Percentiles rank a stretch among this genome's conserved stretches.
phyloP scores from a whole-genome alignment of 352 stramenopile genomes.

The Stephanocyclus meneghinianus region DNA sequence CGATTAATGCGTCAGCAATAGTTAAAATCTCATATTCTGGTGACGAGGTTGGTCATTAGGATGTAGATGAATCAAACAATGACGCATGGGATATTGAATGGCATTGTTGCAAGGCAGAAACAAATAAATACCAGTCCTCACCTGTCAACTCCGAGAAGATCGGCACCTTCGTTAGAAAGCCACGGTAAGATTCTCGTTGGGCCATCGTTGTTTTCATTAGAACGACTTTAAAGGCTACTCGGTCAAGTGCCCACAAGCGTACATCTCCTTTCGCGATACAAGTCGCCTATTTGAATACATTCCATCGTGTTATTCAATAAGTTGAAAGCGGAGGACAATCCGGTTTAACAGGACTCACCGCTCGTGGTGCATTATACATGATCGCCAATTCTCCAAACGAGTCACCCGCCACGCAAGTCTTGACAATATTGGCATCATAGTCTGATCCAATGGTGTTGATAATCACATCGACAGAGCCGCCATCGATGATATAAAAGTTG shows the following conservation, averaged over 20 bases:
- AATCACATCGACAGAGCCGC: constrained; percentile 87
- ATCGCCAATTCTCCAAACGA: constrained; percentile 95
- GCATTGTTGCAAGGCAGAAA: too few species aligned
- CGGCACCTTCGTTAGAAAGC: constrained; percentile 77
- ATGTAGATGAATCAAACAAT: too few species aligned
- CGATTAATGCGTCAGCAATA: constrained; percentile 77
- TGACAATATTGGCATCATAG: constrained; percentile 65
- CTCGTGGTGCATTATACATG: constrained; percentile 94
- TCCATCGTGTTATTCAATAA: background rate
- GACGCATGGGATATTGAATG: too few species aligned
- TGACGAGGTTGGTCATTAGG: too few species aligned
- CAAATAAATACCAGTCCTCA: too few species aligned
- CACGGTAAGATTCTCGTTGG: constrained; percentile 70
- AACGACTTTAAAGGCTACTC: constrained; percentile 86
- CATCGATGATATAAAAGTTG: constrained; percentile 96
- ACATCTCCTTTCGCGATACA: constrained; percentile 87
- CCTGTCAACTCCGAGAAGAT: constrained; percentile 69
- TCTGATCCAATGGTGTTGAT: constrained; percentile 62
- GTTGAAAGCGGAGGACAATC: constrained; percentile 28
- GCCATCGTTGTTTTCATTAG: constrained; percentile 80
- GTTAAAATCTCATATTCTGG: constrained; percentile 77
- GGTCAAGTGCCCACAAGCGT: constrained; percentile 92
- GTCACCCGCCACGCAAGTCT: constrained; percentile 60
- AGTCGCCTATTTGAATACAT: constrained; percentile 58
- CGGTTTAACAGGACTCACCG: constrained; percentile 53